Conservation (phyloP, 2,329 filamentous ascomycete species). For the Aspergillus japonicus region DNA sequence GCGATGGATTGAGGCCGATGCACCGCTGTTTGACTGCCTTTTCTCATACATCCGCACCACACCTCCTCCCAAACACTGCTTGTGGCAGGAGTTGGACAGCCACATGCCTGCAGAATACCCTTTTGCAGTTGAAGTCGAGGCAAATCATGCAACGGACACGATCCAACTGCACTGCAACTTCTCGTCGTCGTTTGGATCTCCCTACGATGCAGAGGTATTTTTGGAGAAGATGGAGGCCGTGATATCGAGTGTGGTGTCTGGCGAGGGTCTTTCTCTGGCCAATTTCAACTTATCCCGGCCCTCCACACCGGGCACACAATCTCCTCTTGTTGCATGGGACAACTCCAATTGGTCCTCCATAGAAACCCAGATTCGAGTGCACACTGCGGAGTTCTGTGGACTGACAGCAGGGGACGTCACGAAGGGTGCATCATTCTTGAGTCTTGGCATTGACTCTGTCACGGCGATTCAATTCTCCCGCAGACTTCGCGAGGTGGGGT, state of each 20-base stretch:
- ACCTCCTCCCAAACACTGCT: slow-evolving; percentile 10
- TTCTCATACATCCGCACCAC: slow-evolving; percentile 33
- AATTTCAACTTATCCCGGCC: slow-evolving; percentile 22
- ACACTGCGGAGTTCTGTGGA: slow-evolving; percentile 25
- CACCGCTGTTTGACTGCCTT: slow-evolving; percentile 35
- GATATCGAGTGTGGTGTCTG: slow-evolving; percentile 26
- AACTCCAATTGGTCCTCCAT: slow-evolving; percentile 22
- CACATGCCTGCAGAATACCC: slow-evolving; percentile 38
- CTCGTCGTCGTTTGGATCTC: slow-evolving; percentile 26
- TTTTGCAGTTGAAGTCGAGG: slow-evolving; percentile 36
- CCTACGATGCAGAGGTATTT: slow-evolving; percentile 24
- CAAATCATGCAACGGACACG: slow-evolving; percentile 22
- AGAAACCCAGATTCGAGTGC: slow-evolving; percentile 25
- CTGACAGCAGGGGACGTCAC: slow-evolving; percentile 24
- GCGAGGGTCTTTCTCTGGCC: slow-evolving; percentile 24
- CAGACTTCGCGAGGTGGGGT: slow-evolving; percentile 26
- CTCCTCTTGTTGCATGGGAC: slow-evolving; percentile 18
- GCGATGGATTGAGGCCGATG: slow-evolving; percentile 33
- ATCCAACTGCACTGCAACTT: slow-evolving; percentile 28
- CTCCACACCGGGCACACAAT: neutral
- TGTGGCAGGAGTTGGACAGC: slow-evolving; percentile 34
- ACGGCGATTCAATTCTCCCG: slow-evolving; percentile 35
- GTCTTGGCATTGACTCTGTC: slow-evolving; percentile 35
- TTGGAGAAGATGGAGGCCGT: slow-evolving; percentile 35
- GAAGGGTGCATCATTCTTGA: slow-evolving; percentile 33